Conservation (phyloP, 495 filamentous ascomycete genomes). For the Podospora australis region DNA sequence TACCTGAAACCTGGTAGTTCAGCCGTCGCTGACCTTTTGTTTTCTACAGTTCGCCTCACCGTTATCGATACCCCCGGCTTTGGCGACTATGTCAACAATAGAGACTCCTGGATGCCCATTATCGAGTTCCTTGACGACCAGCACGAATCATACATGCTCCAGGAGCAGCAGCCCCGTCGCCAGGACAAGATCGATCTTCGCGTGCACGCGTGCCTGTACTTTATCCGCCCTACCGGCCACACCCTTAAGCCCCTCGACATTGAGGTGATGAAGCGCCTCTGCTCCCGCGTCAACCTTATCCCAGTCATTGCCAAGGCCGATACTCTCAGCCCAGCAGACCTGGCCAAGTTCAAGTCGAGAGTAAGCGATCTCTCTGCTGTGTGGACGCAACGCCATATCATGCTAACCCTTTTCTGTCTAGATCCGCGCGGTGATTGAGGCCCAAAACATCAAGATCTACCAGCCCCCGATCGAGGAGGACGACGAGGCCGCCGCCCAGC, state of each 20-base stretch:
- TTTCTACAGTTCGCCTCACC: slow-evolving; percentile 75
- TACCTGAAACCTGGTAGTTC: neutral
- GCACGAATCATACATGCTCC: slow-evolving; percentile 99
- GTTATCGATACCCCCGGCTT: slow-evolving; percentile 99
- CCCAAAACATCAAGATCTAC: slow-evolving; percentile 99
- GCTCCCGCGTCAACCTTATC: slow-evolving; percentile 95
- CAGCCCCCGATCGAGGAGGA: slow-evolving; percentile 96
- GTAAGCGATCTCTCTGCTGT: slow-evolving; percentile 43
- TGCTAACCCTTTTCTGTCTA: slow-evolving; percentile 35
- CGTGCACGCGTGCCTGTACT: slow-evolving; percentile 97
- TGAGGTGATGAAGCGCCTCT: slow-evolving; percentile 98
- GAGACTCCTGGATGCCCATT: slow-evolving; percentile 98
- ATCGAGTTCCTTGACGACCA: slow-evolving; percentile 99
- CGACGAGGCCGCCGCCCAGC: slow-evolving; percentile 88
- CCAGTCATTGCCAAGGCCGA: slow-evolving; percentile 98
- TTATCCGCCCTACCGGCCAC: slow-evolving; percentile 96
- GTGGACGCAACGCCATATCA: neutral
- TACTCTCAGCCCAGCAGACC: slow-evolving; percentile 85
- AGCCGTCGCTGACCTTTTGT: slow-evolving; percentile 18
- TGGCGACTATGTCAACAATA: slow-evolving; percentile 99
- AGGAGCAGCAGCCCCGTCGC: slow-evolving; percentile 97
- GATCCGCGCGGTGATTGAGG: slow-evolving; percentile 93
- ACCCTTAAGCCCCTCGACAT: slow-evolving; percentile 98
- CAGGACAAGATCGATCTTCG: slow-evolving; percentile 98
- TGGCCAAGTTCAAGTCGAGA: slow-evolving; percentile 87